These are phyloP conservation scores for Diplotaxis tenuifolia DNA, from an alignment of 345 rosid species.

Conservation along the genomic window DNA sequence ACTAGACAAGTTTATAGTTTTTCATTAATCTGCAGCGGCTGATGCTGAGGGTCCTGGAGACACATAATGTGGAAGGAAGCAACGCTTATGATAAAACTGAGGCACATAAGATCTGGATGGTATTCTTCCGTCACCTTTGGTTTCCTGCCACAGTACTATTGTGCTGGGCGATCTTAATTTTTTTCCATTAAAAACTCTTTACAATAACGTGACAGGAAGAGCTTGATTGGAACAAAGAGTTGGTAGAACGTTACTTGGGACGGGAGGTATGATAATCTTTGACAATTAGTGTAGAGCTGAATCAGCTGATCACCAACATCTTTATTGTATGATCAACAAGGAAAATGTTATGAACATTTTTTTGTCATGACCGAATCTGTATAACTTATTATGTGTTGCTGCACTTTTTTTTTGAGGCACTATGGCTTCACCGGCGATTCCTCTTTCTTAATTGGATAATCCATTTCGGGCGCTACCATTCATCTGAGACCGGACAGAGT, in stretches of 20 bases:
- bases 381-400: slow-evolving; percentile 2
- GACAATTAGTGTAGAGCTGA: background rate
- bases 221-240: slow-evolving; percentile 68
- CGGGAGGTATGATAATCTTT: slow-evolving; percentile 63
- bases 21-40: slow-evolving; percentile 48
- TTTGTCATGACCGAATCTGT: background rate
- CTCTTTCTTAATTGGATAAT: slow-evolving; percentile 57
- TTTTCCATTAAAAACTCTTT: background rate
- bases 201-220: slow-evolving; percentile 61
- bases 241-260: slow-evolving; percentile 70
- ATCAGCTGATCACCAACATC: background rate
- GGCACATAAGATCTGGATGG: slow-evolving; percentile 56
- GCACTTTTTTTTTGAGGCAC: slow-evolving; percentile 46
- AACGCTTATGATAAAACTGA: slow-evolving; percentile 26
- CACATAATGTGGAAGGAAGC: slow-evolving; percentile 18
- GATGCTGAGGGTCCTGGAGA: slow-evolving; percentile 46
- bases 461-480: slow-evolving; percentile 36
- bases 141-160: background rate
- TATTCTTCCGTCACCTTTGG: slow-evolving; percentile 15
- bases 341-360: background rate
- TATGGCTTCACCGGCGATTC: slow-evolving; percentile 87
- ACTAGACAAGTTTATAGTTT: slow-evolving; percentile 5
- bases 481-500: slow-evolving; percentile 16
- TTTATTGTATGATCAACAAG: background rate
- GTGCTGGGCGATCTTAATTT: background rate